Evolutionary conservation across 2,329 filamentous ascomycete genomes (phyloP).

Genomic region (Raffaelea albimanens): DNA sequence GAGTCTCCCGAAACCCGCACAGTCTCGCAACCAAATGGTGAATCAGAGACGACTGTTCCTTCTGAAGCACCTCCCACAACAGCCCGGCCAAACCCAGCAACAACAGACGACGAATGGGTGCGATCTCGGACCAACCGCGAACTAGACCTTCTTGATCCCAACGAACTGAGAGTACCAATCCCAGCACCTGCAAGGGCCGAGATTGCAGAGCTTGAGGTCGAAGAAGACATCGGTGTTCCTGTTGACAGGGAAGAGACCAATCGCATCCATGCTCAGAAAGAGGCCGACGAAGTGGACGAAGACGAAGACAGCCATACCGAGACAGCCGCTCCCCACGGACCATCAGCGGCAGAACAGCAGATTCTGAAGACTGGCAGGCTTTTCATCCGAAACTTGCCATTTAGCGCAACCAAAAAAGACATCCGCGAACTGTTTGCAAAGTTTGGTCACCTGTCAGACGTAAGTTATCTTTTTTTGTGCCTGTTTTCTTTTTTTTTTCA

Average conservation of each 20-base stretch:
- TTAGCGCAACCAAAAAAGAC: constrained; percentile 67
- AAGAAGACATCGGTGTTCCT: too few relatives aligned
- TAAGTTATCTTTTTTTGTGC: constrained; percentile 40
- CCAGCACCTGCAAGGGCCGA: constrained; percentile 6
- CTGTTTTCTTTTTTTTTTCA: neutral
- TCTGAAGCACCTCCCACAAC: too few relatives aligned
- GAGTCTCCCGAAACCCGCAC: too few relatives aligned
- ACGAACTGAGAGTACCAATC: constrained; percentile 31
- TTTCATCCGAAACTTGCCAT: constrained; percentile 84
- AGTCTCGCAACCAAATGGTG: too few relatives aligned
- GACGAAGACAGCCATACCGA: too few relatives aligned
- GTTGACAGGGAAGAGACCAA: too few relatives aligned
- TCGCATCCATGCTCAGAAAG: neutral
- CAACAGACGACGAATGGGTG: constrained; percentile 84
- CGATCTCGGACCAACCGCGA: constrained; percentile 79
- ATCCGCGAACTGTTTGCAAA: constrained; percentile 60
- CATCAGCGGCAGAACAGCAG: constrained; percentile 40
- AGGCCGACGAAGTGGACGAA: neutral
- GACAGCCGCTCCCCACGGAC: constrained; percentile 5
- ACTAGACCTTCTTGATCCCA: constrained; percentile 73
- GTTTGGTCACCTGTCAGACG: constrained; percentile 77
- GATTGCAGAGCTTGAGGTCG: too few relatives aligned
- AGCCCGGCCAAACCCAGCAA: constrained; percentile 14
- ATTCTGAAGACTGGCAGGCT: constrained; percentile 68
- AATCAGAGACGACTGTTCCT: too few relatives aligned